A percentile compares a stretch with the other conserved stretches of the same genome.
These are phyloP conservation scores for Plasmodium gaboni DNA, from an alignment of 169 alveolate species.

Conservation along the genomic window DNA sequence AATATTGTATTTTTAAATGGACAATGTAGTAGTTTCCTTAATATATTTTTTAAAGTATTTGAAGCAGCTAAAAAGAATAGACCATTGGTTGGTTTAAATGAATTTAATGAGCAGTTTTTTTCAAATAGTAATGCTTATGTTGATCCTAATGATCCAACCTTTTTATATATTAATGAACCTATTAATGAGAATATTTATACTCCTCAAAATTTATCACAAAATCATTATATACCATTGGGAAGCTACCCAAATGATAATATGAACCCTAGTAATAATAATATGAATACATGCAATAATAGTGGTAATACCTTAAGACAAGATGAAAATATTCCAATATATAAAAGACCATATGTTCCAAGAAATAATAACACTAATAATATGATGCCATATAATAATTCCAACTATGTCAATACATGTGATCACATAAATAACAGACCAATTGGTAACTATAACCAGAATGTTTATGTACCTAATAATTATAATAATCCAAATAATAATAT, in stretches of 20 bases:
- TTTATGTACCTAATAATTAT: constrained; percentile 18
- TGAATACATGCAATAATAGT: neutral
- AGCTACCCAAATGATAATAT: neutral
- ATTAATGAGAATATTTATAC: constrained; percentile 24
- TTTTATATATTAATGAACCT: constrained; percentile 71
- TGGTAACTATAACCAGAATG: constrained; percentile 10
- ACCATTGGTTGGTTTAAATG: constrained; percentile 45
- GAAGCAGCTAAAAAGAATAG: constrained; percentile 57
- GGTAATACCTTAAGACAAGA: neutral
- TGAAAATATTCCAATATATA: constrained; percentile 56
- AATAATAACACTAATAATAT: constrained; percentile 15
- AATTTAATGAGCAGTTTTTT: constrained; percentile 53
- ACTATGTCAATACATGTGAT: constrained; percentile 7
- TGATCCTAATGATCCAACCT: constrained; percentile 76
- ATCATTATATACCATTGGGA: constrained; percentile 42
- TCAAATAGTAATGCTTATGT: constrained; percentile 73
- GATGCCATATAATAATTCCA: constrained; percentile 21
- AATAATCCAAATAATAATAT: neutral
- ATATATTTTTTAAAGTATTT: constrained; percentile 63
- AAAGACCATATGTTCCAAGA: constrained; percentile 48
- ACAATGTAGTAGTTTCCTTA: constrained; percentile 66
- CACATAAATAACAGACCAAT: neutral
- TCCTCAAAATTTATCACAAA: constrained; percentile 28
- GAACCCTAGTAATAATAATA: constrained; percentile 2
- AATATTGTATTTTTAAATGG: constrained; percentile 61